These are phyloP conservation scores for Primulina tabacum DNA, from an alignment of 257 asterid genomes.

Conservation along the genomic window DNA sequence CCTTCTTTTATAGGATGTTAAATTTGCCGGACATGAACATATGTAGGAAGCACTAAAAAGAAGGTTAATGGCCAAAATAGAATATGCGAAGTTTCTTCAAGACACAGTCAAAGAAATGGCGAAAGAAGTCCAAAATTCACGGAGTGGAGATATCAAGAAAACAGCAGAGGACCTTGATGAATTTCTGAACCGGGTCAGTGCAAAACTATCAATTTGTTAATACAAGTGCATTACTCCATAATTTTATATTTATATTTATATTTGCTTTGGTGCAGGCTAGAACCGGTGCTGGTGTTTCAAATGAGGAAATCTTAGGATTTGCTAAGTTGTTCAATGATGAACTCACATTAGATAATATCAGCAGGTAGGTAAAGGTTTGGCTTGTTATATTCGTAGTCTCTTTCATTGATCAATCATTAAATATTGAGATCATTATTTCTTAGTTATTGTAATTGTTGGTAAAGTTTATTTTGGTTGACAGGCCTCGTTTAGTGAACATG, in stretches of 20 bases:
- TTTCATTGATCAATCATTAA: slow-evolving; percentile 19
- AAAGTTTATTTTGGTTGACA: slow-evolving; percentile 29
- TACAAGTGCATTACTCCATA: slow-evolving; percentile 15
- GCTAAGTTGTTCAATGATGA: slow-evolving; percentile 95
- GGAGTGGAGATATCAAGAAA: slow-evolving; percentile 71
- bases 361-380: slow-evolving; percentile 74
- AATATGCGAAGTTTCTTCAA: slow-evolving; percentile 87
- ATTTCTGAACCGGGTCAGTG: slow-evolving; percentile 61
- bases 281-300: slow-evolving; percentile 76
- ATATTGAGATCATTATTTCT: slow-evolving; percentile 14
- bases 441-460: background rate
- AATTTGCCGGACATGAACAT: slow-evolving; percentile 6
- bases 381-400: slow-evolving; percentile 6
- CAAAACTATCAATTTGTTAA: slow-evolving; percentile 12
- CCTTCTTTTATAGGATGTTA: slow-evolving; percentile 16
- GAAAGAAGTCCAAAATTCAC: slow-evolving; percentile 77
- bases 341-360: slow-evolving; percentile 85
- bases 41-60: slow-evolving; percentile 73
- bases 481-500: slow-evolving; percentile 90
- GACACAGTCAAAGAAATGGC: slow-evolving; percentile 91
- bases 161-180: slow-evolving; percentile 95
- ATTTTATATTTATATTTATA: slow-evolving; percentile 13
- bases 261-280: slow-evolving; percentile 52
- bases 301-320: slow-evolving; percentile 83
- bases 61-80: slow-evolving; percentile 74